Base-by-base conservation (phyloP, 805 yeast genomes). In the Spathaspora gorwiae region DNA sequence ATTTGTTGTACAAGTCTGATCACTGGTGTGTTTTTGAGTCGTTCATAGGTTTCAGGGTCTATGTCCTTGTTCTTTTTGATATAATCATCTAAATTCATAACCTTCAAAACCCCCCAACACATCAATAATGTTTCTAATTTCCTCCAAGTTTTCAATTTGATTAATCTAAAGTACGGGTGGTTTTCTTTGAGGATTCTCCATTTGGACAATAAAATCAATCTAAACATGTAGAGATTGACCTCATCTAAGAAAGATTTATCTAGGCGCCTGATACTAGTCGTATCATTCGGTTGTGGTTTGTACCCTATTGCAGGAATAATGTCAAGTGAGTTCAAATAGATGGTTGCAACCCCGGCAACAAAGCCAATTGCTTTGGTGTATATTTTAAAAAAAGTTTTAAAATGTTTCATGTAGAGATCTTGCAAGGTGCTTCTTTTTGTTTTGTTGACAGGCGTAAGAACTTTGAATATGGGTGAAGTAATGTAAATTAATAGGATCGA, bases 181-280 rank as follows among this genome's bases (percentile, higher is more conserved):
- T 65, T 63, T 19, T 66, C 72, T 52, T 69, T 70, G 31, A 58
- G 46, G 31, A 66, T 67, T 35, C 76, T 57, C 76, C 76, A 70
- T 49, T 69, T 70, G 9, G 70, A 66, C 29, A 70, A 48, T n/a
- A 69, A 48, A 1, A 69, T 58, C 42, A 69, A 51, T 42, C 67
- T 55, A 37, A 65, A 49, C 30, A 70, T 53, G 49, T 70, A 69
- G 40, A 64, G 44, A 50, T 61, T 65, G 46, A 68, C 43, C 5
- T 51, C 61, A 34, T 67, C 55, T 46, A 65, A 47, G 43, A 65
- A 62, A 1, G 46, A 24, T 41, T 59, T 58, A 14, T 59, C 53
- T 26, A 69, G 54, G 14, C 44, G 27, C n/a, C 67, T 48, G 3
- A 60, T 50, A 40, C 50, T 49, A 4, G 34, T 46, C 8, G 40